A percentile compares a stretch with the other conserved stretches of the same genome.
Conservation (phyloP, 257 asterid genomes). For the Euphrasia confusa region DNA sequence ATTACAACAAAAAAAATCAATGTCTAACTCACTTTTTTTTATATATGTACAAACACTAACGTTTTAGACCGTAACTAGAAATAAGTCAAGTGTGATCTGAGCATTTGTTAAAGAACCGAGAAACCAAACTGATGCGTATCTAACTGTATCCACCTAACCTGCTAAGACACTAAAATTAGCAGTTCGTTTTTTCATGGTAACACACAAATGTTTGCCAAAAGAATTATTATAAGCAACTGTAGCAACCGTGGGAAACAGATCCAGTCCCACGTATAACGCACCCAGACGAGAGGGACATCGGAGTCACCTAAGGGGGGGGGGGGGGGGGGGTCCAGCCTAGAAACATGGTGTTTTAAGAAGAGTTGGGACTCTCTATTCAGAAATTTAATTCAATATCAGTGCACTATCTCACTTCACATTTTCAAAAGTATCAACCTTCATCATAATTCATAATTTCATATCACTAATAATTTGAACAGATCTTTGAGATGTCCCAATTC, state of each 20-base stretch:
- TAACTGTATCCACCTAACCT: not conserved
- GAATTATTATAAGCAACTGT: too few species aligned
- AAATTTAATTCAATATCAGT: too few species aligned
- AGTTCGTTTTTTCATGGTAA: too few species aligned
- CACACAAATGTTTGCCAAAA: too few species aligned
- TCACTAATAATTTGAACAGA: not conserved
- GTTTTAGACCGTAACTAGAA: not conserved
- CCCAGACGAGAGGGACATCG: not conserved
- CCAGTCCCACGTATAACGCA: not conserved
- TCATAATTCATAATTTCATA: not conserved
- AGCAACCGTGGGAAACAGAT: too few species aligned
- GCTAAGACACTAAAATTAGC: not conserved
- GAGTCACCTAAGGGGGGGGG: too few species aligned
- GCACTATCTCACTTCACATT: not conserved
- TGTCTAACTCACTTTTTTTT: conserved; percentile 25
- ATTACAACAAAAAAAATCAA: conserved; percentile 26
- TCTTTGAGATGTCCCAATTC: not conserved
- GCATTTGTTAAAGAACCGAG: not conserved
- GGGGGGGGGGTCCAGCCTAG: too few species aligned
- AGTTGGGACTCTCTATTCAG: too few species aligned
- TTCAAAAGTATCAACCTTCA: not conserved
- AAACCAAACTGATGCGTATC: not conserved
- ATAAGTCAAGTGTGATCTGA: not conserved
- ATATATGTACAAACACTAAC: conserved; percentile 8
- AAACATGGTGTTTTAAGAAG: too few species aligned